Base-by-base conservation (phyloP, 1,284 basidiomycete genomes). In the Sanguinoderma infundibulare region DNA sequence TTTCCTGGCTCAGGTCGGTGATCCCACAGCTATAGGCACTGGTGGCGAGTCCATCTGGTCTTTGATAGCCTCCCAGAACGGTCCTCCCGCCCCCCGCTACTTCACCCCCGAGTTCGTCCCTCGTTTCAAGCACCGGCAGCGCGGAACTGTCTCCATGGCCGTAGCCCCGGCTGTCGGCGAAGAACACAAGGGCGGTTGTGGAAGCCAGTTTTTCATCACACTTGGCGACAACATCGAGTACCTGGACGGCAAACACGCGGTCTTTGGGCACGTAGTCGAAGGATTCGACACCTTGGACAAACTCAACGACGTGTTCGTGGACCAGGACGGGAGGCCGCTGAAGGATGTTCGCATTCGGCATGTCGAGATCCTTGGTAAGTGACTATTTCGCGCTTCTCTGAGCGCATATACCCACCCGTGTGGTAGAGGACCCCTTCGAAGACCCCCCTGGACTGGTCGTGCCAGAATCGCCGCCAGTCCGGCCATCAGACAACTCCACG, bases 191-290 rank as follows among this genome's bases (percentile, higher is more conserved):
- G 89, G 94, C 7, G 94, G 95, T 5, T 96, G 94, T 67, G 97
- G 94, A 3, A 94, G 91, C 70, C 97, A 98, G 73, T 99, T 98
- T 81, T 98, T 98, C 78, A 86, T 99, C 70, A 98, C 97, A 0
- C 83, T 99, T 1, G 89, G 84, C 20, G 93, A 97, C 69, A 88
- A 89, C 62, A 93, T 98, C 71, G 94, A 96, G 66, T 98, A 98
- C 73, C 84, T 99, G 38, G 97, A 99, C 70, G 94, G 94, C 57
- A 96, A 95, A 73, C 97, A 99, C 72, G 92, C 94, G 0, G 94
- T 96, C 1, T 98, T 99, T 74, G 97, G 96, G 10, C 91, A 91
- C 71, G 94, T 98, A 10, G 94, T 98, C 5, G 97, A 99, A 74
- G 97, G 98, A 0, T 74, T 94, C 22, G 96, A 98, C 30, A 95